Evolutionary conservation across 2,329 filamentous ascomycete species (phyloP).

Genomic region (Emergomyces pasteurianus): DNA sequence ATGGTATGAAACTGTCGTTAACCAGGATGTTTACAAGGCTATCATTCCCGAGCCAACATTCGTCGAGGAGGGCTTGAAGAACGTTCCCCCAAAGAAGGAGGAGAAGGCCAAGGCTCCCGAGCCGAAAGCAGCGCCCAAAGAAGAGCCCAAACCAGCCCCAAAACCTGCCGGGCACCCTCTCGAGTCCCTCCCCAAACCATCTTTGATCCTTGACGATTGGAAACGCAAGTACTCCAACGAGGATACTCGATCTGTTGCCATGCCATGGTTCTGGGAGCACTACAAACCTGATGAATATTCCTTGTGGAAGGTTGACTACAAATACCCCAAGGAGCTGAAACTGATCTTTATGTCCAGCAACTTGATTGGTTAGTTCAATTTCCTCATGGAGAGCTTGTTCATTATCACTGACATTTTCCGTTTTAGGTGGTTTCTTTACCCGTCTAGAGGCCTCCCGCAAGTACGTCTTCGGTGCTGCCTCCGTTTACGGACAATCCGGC

Average conservation of each 20-base stretch:
- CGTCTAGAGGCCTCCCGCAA: slow-evolving; percentile 97
- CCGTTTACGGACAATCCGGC: slow-evolving; percentile 81
- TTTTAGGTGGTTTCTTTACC: slow-evolving; percentile 73
- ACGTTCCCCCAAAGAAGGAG: slow-evolving; percentile 62
- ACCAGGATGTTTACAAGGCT: slow-evolving; percentile 80
- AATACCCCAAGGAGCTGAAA: slow-evolving; percentile 98
- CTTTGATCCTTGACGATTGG: slow-evolving; percentile 85
- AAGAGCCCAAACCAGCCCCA: slow-evolving; percentile 54
- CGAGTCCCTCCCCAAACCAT: slow-evolving; percentile 67
- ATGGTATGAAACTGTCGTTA: slow-evolving; percentile 90
- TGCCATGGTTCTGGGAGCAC: slow-evolving; percentile 99
- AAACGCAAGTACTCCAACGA: slow-evolving; percentile 99
- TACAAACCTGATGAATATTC: slow-evolving; percentile 91
- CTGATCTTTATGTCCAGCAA: slow-evolving; percentile 98
- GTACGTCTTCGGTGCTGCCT: slow-evolving; percentile 85
- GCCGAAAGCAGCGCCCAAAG: too few species aligned
- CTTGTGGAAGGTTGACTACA: slow-evolving; percentile 88
- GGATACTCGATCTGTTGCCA: slow-evolving; percentile 65
- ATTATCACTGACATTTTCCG: neutral
- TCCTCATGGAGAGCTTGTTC: neutral
- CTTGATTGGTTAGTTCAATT: slow-evolving; percentile 56
- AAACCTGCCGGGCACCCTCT: slow-evolving; percentile 90
- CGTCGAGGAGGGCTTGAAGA: slow-evolving; percentile 68
- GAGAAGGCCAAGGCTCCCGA: slow-evolving; percentile 40
- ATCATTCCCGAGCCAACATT: slow-evolving; percentile 65